A percentile compares a stretch with the other conserved stretches of the same genome.
Conservation (phyloP, 768 basidiomycete genomes). For the Leucogyrophana mollusca region DNA sequence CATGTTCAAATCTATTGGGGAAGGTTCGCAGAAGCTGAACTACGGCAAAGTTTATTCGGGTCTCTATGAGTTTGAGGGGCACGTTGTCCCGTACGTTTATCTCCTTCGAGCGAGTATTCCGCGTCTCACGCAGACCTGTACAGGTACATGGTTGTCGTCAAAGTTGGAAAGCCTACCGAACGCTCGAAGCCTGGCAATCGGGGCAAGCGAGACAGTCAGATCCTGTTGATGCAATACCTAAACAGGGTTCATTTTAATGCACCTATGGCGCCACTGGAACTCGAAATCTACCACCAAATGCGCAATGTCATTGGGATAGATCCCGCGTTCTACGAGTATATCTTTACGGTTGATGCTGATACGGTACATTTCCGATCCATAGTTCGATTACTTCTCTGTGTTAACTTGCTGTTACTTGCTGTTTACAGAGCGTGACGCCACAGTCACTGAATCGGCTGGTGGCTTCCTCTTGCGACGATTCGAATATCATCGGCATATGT, state of each 20-base stretch:
- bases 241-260: conserved; percentile 69
- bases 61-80: conserved; percentile 68
- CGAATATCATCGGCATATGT: conserved; percentile 64
- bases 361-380: conserved; percentile 41
- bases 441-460: conserved; percentile 70
- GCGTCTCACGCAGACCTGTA: conserved; percentile 2
- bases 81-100: conserved; percentile 58
- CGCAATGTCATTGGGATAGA: conserved; percentile 73
- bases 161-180: conserved; percentile 68
- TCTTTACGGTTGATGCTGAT: conserved; percentile 73
- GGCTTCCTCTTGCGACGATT: conserved; percentile 58
- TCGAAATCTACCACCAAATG: conserved; percentile 76
- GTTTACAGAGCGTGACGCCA: conserved; percentile 53
- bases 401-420: conserved; percentile 13
- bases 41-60: conserved; percentile 73
- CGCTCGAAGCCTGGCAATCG: conserved; percentile 65
- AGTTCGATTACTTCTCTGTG: background rate
- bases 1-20: conserved; percentile 66
- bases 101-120: background rate
- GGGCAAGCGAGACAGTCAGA: conserved; percentile 70
- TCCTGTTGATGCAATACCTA: conserved; percentile 63
- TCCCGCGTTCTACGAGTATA: conserved; percentile 74
- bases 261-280: conserved; percentile 63
- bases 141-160: conserved; percentile 61
- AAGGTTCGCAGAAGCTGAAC: conserved; percentile 66